These are phyloP conservation scores for Ganoderma sinense DNA, from an alignment of 1,284 basidiomycete species.

Conservation along the genomic window DNA sequence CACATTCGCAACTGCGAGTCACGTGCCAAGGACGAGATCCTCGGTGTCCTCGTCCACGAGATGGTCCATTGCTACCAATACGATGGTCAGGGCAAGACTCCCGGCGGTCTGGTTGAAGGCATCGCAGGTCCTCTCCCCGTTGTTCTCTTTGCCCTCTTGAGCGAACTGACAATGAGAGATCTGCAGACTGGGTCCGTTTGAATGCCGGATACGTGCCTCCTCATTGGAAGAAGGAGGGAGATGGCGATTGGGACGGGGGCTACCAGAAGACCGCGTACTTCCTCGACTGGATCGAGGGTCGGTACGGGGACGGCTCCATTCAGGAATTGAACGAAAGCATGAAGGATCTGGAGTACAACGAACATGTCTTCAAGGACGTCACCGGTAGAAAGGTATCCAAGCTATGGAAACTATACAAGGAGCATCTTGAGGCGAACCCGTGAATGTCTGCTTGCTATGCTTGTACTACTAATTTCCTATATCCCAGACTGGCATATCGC, in stretches of 20 bases:
- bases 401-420: constrained; percentile 64
- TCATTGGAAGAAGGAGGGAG: constrained; percentile 61
- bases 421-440: constrained; percentile 39
- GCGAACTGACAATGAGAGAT: constrained; percentile 2
- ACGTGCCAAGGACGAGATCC: constrained; percentile 64
- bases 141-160: too few species aligned
- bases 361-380: constrained; percentile 57
- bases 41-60: constrained; percentile 71
- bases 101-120: constrained; percentile 75
- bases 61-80: constrained; percentile 80
- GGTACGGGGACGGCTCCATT: constrained; percentile 60
- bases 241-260: constrained; percentile 72
- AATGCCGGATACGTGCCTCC: constrained; percentile 64
- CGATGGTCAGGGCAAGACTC: constrained; percentile 64
- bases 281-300: constrained; percentile 71
- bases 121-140: constrained; percentile 62
- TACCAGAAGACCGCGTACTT: constrained; percentile 77
- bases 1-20: constrained; percentile 56
- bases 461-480: too few species aligned
- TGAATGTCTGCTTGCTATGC: background rate
- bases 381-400: constrained; percentile 58
- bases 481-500: too few species aligned
- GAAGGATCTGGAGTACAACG: constrained; percentile 56
- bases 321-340: constrained; percentile 62
- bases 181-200: constrained; percentile 73